Conservation (phyloP, 2,329 filamentous ascomycete species). For the Epichloe typhina region DNA sequence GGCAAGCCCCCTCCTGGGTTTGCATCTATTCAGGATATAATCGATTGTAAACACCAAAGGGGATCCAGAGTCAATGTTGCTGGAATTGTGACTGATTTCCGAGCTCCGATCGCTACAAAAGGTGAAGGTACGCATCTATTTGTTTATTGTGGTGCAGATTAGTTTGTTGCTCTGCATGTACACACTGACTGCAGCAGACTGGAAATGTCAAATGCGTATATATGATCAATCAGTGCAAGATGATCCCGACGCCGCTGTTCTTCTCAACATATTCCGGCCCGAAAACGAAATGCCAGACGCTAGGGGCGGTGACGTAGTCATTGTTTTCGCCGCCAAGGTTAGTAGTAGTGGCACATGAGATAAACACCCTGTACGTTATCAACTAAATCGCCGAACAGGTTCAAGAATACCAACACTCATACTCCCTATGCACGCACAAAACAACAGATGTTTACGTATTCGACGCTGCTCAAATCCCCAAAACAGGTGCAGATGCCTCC, state of each 20-base stretch:
- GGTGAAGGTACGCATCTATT: slow-evolving; percentile 32
- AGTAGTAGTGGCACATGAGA: slow-evolving; percentile 4
- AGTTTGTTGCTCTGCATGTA: not conserved
- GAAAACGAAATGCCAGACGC: slow-evolving; percentile 34
- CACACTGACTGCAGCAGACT: slow-evolving; percentile 28
- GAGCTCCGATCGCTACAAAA: slow-evolving; percentile 35
- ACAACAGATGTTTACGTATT: slow-evolving; percentile 34
- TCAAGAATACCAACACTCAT: slow-evolving; percentile 21
- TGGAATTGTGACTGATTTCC: slow-evolving; percentile 56
- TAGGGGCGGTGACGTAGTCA: slow-evolving; percentile 24
- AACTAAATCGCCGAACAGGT: slow-evolving; percentile 18
- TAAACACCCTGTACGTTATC: not conserved
- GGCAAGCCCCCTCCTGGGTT: slow-evolving; percentile 13
- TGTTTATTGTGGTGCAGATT: not conserved
- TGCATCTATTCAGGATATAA: slow-evolving; percentile 25
- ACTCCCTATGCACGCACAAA: slow-evolving; percentile 32
- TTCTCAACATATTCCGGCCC: slow-evolving; percentile 48
- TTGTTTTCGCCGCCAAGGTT: slow-evolving; percentile 43
- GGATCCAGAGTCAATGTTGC: slow-evolving; percentile 42
- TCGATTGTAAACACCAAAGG: slow-evolving; percentile 23
- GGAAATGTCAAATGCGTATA: slow-evolving; percentile 46
- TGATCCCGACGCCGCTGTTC: slow-evolving; percentile 21
- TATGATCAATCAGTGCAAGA: slow-evolving; percentile 43
- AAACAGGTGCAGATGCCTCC: slow-evolving; percentile 23
- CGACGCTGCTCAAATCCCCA: slow-evolving; percentile 16